phyloP scores from a whole-genome alignment of 306 rosid genomes.

The Comarum palustre region DNA sequence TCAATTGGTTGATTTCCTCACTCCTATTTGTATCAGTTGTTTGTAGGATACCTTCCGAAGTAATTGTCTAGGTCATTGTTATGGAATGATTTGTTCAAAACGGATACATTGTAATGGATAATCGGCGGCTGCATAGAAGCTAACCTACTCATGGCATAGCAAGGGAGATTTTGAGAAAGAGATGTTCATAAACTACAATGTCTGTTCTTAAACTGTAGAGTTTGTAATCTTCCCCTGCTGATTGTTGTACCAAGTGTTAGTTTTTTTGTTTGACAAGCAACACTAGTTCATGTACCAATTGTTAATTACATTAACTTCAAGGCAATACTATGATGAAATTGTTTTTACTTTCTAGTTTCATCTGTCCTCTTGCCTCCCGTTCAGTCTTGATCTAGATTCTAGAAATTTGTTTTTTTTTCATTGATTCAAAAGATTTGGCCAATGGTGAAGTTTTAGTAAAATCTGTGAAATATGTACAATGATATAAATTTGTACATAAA shows the following conservation, averaged over 20 bases:
- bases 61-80: neutral
- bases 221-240: constrained; percentile 9
- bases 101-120: constrained; percentile 2
- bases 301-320: neutral
- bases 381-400: neutral
- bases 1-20: neutral
- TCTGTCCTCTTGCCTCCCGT: neutral
- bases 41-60: neutral
- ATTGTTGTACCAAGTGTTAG: neutral
- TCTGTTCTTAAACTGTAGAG: constrained; percentile 8
- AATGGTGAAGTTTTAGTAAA: neutral
- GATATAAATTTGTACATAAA: no score
- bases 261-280: no score
- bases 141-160: constrained; percentile 8
- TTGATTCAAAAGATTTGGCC: neutral
- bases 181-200: neutral
- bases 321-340: neutral
- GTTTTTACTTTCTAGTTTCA: neutral
- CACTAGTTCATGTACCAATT: no score
- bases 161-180: neutral
- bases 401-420: no score
- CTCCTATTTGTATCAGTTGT: neutral
- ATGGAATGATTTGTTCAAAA: neutral
- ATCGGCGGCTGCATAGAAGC: constrained; percentile 8
- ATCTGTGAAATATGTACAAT: no score